These are phyloP conservation scores for Oryza punctata DNA, from an alignment of 176 grass and related monocot species.

Conservation along the genomic window DNA sequence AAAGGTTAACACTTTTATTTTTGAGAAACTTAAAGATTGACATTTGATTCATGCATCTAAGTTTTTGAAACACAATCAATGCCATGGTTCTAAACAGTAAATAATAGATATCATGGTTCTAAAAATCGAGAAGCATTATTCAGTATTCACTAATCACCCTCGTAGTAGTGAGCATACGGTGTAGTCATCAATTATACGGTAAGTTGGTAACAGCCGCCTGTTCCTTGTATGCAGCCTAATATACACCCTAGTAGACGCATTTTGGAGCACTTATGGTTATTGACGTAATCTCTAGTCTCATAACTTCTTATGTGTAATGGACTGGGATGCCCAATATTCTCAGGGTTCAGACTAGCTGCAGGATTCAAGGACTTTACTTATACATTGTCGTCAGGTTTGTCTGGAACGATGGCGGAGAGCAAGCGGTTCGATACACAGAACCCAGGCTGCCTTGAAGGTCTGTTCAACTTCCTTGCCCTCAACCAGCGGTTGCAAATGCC, in stretches of 20 bases:
- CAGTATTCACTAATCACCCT: not conserved
- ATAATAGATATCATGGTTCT: not conserved
- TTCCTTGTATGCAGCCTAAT: not conserved
- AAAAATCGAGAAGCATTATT: not conserved
- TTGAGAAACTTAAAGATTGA: not conserved
- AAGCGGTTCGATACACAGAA: constrained; percentile 26
- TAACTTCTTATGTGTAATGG: not conserved
- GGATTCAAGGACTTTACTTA: not conserved
- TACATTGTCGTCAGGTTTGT: constrained; percentile 17
- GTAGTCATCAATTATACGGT: not conserved
- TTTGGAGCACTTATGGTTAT: not conserved
- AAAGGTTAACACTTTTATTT: too few relatives aligned
- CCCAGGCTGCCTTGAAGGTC: constrained; percentile 57
- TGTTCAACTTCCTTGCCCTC: constrained; percentile 68
- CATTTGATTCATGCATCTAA: not conserved
- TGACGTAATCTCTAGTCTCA: not conserved
- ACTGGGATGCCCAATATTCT: not conserved
- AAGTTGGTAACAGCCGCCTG: not conserved
- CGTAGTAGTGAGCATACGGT: not conserved
- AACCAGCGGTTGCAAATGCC: constrained; percentile 51
- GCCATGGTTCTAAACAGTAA: not conserved
- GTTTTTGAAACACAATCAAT: not conserved
- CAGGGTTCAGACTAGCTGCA: not conserved
- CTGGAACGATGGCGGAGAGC: constrained; percentile 44
- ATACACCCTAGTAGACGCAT: not conserved